These are phyloP conservation scores for Volutella citrinella DNA, from an alignment of 2,329 filamentous ascomycete species.

Conservation along the genomic window DNA sequence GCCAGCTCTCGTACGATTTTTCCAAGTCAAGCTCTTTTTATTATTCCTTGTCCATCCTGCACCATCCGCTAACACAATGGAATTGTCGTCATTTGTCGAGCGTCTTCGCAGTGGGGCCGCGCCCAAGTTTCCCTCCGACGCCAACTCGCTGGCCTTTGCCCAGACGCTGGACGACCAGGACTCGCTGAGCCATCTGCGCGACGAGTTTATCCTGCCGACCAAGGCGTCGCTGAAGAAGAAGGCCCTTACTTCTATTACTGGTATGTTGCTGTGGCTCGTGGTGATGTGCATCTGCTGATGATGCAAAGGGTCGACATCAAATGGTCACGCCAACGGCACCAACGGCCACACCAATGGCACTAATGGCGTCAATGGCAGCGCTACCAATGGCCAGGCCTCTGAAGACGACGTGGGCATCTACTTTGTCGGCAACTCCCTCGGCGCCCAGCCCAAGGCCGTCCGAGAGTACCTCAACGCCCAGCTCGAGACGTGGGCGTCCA, in stretches of 20 bases:
- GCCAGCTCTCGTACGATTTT: no score
- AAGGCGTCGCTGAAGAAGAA: slow-evolving; percentile 67
- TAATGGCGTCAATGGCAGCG: slow-evolving; percentile 21
- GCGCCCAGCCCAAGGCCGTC: slow-evolving; percentile 72
- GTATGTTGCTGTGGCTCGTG: slow-evolving; percentile 24
- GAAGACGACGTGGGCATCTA: slow-evolving; percentile 57
- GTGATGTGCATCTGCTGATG: no score
- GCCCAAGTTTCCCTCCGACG: slow-evolving; percentile 45
- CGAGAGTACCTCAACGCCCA: slow-evolving; percentile 66
- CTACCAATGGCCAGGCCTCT: slow-evolving; percentile 14
- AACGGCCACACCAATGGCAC: slow-evolving; percentile 18
- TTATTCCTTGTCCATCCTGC: no score
- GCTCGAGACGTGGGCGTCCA: slow-evolving; percentile 77
- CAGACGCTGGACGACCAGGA: slow-evolving; percentile 57
- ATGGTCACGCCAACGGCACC: slow-evolving; percentile 13
- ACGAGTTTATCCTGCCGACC: slow-evolving; percentile 75
- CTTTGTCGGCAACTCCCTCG: slow-evolving; percentile 86
- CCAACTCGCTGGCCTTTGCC: slow-evolving; percentile 47
- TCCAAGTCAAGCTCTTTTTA: no score
- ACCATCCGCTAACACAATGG: slow-evolving; percentile 34
- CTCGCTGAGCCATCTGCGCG: slow-evolving; percentile 56
- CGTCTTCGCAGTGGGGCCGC: slow-evolving; percentile 39
- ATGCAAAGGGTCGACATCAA: no score
- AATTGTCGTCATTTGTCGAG: slow-evolving; percentile 36
- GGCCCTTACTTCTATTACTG: slow-evolving; percentile 46